These are phyloP conservation scores for Spathaspora girioi DNA, from an alignment of 805 yeast species.

Conservation along the genomic window DNA sequence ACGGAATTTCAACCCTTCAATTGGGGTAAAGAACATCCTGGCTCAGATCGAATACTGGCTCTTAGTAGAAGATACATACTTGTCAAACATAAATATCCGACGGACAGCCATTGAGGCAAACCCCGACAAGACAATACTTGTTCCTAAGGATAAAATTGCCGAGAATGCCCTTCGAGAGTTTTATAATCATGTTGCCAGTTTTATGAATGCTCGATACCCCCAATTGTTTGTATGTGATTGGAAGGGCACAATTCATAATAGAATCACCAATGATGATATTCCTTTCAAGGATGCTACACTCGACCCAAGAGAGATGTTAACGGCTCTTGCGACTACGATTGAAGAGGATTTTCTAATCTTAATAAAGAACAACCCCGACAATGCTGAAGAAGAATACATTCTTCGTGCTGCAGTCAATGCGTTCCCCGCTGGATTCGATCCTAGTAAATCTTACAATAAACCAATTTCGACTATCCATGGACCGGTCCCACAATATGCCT, in stretches of 20 bases:
- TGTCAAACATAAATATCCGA: constrained; percentile 39
- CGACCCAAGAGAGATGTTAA: constrained; percentile 18
- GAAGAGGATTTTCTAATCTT: constrained; percentile 66
- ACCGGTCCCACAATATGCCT: constrained; percentile 68
- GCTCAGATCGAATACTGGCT: constrained; percentile 52
- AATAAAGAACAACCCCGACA: constrained; percentile 34
- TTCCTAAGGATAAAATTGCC: constrained; percentile 16
- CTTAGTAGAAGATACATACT: constrained; percentile 58
- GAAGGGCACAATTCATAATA: constrained; percentile 28
- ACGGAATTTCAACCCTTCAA: constrained; percentile 29
- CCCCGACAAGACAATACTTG: constrained; percentile 26
- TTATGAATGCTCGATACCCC: constrained; percentile 49
- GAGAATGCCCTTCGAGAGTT: constrained; percentile 44
- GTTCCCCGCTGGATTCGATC: constrained; percentile 74
- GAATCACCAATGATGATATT: constrained; percentile 36
- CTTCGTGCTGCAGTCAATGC: constrained; percentile 55
- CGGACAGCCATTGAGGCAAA: constrained; percentile 25
- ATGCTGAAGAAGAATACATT: constrained; percentile 52
- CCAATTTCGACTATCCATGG: constrained; percentile 60
- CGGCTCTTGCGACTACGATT: constrained; percentile 31
- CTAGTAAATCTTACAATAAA: constrained; percentile 46
- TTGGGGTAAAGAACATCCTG: constrained; percentile 29
- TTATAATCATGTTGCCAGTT: constrained; percentile 41
- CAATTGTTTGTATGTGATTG: constrained; percentile 36
- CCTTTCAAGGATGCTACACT: constrained; percentile 21